phyloP scores from a whole-genome alignment of 83 land plant species.

The Diphasiastrum complanatum region DNA sequence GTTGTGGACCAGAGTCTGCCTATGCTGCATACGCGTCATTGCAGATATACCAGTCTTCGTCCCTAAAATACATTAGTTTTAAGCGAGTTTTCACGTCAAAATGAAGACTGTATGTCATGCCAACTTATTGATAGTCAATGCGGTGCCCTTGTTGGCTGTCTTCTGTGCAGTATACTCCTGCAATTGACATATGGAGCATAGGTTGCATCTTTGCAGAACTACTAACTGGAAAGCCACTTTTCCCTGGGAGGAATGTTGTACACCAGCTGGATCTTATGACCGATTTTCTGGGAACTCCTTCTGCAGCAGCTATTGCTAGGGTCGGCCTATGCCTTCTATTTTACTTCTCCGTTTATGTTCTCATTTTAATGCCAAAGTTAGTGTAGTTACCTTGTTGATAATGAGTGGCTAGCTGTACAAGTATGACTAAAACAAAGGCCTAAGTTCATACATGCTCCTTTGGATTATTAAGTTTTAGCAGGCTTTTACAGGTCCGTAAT shows the following conservation, averaged over 20 bases:
- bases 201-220: constrained; percentile 72
- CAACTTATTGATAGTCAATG: too few relatives aligned
- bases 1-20: too few relatives aligned
- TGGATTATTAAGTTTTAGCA: neutral
- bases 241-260: constrained; percentile 60
- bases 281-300: constrained; percentile 56
- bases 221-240: constrained; percentile 55
- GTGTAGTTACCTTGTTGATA: constrained; percentile 13
- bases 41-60: too few relatives aligned
- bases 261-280: constrained; percentile 63
- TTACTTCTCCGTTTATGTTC: constrained; percentile 1
- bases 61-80: too few relatives aligned
- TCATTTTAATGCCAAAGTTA: constrained; percentile 5
- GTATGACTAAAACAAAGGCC: neutral
- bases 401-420: neutral
- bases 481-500: constrained; percentile 55
- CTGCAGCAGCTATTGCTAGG: constrained; percentile 45
- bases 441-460: constrained; percentile 2
- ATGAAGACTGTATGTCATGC: too few relatives aligned
- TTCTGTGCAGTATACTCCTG: constrained; percentile 49
- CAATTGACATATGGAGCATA: constrained; percentile 66
- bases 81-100: too few relatives aligned
- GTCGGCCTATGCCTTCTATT: constrained; percentile 28
- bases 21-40: too few relatives aligned
- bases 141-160: too few relatives aligned